Conservation (phyloP, 1,139 yeast genomes). For the Kazachstania sp. region DNA sequence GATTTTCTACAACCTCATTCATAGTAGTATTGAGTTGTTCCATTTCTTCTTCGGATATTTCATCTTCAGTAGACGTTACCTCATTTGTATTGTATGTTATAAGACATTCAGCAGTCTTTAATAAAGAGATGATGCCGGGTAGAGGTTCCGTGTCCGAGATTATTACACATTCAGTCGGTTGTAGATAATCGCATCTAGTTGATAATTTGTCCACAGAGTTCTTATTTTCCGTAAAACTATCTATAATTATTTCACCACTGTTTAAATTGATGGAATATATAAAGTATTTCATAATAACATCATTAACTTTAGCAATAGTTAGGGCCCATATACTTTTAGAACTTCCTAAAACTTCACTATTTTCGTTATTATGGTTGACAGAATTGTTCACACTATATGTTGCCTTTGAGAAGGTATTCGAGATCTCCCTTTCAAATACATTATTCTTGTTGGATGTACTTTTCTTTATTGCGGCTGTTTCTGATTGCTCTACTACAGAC, state of each 20-base stretch:
- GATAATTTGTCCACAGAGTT: constrained; percentile 52
- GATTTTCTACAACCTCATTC: background rate
- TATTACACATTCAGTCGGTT: constrained; percentile 62
- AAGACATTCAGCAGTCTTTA: constrained; percentile 5
- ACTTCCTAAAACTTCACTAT: constrained; percentile 18
- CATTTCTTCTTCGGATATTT: background rate
- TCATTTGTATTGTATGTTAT: background rate
- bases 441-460: constrained; percentile 30
- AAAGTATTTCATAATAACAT: constrained; percentile 14
- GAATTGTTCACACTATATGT: constrained; percentile 46
- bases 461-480: constrained; percentile 66
- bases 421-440: constrained; percentile 59
- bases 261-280: constrained; percentile 59
- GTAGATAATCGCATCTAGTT: constrained; percentile 61
- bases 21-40: background rate
- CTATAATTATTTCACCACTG: constrained; percentile 72
- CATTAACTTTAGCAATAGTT: constrained; percentile 6
- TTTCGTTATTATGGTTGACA: constrained; percentile 39
- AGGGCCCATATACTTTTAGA: constrained; percentile 27
- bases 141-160: constrained; percentile 15
- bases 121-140: constrained; percentile 16
- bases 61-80: background rate
- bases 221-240: constrained; percentile 50
- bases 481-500: constrained; percentile 81
- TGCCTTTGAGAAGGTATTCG: constrained; percentile 73